A percentile compares a stretch with the other conserved stretches of the same genome.
Evolutionary conservation across 2,329 filamentous ascomycete genomes (phyloP).

Genomic region (Neofusicoccum umdonicola): DNA sequence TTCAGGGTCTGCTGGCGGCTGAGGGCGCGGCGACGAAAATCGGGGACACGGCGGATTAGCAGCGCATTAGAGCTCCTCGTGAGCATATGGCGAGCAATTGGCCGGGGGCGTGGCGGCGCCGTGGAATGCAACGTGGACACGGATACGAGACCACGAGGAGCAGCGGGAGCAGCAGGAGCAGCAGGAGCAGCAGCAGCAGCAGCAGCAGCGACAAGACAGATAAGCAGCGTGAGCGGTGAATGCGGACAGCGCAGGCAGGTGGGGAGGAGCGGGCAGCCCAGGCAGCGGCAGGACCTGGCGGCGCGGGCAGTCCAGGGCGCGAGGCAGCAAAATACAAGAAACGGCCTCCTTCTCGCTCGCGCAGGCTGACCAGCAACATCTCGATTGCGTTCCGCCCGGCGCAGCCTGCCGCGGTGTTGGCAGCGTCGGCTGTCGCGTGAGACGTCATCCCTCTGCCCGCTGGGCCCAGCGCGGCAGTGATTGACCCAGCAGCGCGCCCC

Average conservation of each 20-base stretch:
- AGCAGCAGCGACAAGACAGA: not conserved
- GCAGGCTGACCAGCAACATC: not conserved
- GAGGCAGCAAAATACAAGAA: not conserved
- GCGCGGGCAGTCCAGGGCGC: not conserved
- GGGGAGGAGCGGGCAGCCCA: not conserved
- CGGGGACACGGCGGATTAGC: not conserved
- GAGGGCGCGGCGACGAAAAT: not conserved
- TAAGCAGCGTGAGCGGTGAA: not conserved
- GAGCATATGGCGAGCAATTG: not conserved
- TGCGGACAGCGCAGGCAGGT: not conserved
- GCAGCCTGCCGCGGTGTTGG: not conserved
- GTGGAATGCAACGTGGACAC: slow-evolving; percentile 6
- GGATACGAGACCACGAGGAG: slow-evolving; percentile 13
- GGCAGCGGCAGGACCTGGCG: not conserved
- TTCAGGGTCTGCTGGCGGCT: slow-evolving; percentile 1
- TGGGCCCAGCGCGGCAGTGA: not conserved
- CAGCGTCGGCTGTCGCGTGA: not conserved
- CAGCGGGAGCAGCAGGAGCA: not conserved
- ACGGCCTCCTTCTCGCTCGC: not conserved
- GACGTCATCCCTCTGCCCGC: not conserved
- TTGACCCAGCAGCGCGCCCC: not conserved
- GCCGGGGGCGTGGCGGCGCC: not conserved
- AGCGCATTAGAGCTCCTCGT: slow-evolving; percentile 6
- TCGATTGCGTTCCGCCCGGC: slow-evolving; percentile 1
- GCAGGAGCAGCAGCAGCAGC: not conserved